Base-by-base conservation (phyloP, 352 stramenopile species). In the Phytophthora ohioensis region DNA sequence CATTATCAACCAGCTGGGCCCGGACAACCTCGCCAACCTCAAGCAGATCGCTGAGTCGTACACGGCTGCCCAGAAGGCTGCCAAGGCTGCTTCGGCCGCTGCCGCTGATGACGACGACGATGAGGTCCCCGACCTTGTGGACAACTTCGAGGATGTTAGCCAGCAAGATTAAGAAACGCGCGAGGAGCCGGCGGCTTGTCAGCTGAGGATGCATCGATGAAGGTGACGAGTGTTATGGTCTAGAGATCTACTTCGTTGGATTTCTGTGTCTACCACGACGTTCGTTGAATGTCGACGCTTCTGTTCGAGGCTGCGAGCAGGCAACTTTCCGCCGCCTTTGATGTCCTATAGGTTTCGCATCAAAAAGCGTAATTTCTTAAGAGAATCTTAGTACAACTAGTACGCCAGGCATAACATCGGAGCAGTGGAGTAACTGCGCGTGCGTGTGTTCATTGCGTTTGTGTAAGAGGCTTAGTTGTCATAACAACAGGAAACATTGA, bases 1-100 rank as follows among this genome's bases (percentile, higher is more conserved):
- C 69, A 99, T 99, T 81, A 98, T 99, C 75, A 99, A 97, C 79
- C 97, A 99, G 85, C 84, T 99, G 51, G 98, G 98, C 73, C 96
- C 97, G 76, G 97, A 99, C 77, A 99, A 98, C 84, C 87, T 99
- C 61, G 81, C 94, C 60, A 97, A 98, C 86, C 84, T 99, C 27
- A 97, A 98, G 84, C 90, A 95, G 77, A 97, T 98, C 76, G 94
- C 94, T 36, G 92, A 97, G 74, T 94, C 88, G 69, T 92, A 87
- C 84, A 94, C 80, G 57, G 82, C 83, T 42, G 84, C 84, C 60
- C 87, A 92, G 73, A 94, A 91, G 73, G 82, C 81, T 35, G 85
- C 90, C 52, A 89, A 96, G 66, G 88, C 82, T 52, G 82, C 85
- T 21, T 75, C 79, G 51, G 89, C 79, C 45, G 84, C 87, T 34